phyloP scores from a whole-genome alignment of 2,329 filamentous ascomycete genomes.

The Thielaviopsis ethacetica region DNA sequence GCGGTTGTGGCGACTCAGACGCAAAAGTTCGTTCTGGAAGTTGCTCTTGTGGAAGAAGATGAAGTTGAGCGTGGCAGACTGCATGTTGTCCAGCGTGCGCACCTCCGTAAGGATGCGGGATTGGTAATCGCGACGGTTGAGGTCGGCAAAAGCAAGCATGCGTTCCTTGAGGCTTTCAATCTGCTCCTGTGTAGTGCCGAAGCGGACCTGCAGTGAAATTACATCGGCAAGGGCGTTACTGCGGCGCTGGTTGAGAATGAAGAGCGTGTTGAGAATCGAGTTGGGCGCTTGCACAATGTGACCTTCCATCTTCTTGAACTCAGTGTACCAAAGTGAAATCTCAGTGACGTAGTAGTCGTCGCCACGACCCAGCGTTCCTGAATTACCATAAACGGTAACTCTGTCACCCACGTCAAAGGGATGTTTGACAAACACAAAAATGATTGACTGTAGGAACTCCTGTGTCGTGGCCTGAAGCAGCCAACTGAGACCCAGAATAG shows the following conservation, averaged over 20 bases:
- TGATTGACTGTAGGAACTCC: constrained; percentile 83
- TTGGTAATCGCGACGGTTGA: constrained; percentile 81
- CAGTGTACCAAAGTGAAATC: constrained; percentile 81
- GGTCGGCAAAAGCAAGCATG: constrained; percentile 66
- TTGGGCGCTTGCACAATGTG: constrained; percentile 94
- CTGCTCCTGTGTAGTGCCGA: constrained; percentile 67
- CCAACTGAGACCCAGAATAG: constrained; percentile 82
- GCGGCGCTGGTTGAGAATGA: constrained; percentile 87
- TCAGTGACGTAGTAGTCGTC: constrained; percentile 96
- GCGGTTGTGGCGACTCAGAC: constrained; percentile 80
- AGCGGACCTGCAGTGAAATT: constrained; percentile 69
- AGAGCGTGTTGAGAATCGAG: constrained; percentile 79
- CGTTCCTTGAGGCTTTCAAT: constrained; percentile 68
- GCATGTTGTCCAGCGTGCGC: constrained; percentile 61
- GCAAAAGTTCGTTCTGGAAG: constrained; percentile 86
- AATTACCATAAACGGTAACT: constrained; percentile 81
- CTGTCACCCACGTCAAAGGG: constrained; percentile 93
- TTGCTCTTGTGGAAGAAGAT: constrained; percentile 97
- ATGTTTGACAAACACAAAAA: constrained; percentile 95
- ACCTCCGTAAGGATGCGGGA: constrained; percentile 76
- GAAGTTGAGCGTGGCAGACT: constrained; percentile 75
- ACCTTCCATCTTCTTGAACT: constrained; percentile 98
- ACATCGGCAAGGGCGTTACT: constrained; percentile 80
- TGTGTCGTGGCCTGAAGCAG: constrained; percentile 83
- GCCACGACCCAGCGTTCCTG: constrained; percentile 58